Evolutionary conservation across 495 filamentous ascomycete genomes (phyloP).

Genomic region (Aspergillus affinis): DNA sequence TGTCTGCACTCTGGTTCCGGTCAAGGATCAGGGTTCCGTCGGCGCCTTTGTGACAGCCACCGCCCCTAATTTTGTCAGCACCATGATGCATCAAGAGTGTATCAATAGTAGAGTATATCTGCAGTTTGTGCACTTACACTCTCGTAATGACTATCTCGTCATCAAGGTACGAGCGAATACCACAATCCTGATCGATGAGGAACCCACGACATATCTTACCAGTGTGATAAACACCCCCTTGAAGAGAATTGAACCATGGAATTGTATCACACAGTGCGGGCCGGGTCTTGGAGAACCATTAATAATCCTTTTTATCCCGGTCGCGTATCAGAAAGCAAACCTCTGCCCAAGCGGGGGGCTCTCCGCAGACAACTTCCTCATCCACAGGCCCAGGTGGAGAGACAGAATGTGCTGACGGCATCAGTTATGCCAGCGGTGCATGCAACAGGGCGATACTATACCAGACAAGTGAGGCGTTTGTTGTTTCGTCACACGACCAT

Average conservation of each 20-base stretch:
- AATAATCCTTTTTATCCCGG: constrained; percentile 7
- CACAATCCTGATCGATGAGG: constrained; percentile 60
- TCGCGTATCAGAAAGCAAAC: constrained; percentile 19
- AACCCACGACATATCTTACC: constrained; percentile 53
- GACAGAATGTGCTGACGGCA: not conserved
- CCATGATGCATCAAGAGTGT: not conserved
- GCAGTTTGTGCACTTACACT: constrained; percentile 48
- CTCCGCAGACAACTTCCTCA: constrained; percentile 26
- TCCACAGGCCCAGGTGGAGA: not conserved
- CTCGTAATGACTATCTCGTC: constrained; percentile 66
- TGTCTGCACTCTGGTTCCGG: constrained; percentile 41
- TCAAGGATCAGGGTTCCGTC: constrained; percentile 42
- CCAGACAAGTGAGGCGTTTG: not conserved
- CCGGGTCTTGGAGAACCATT: constrained; percentile 37
- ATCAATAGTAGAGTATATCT: not conserved
- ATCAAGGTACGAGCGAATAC: constrained; percentile 57
- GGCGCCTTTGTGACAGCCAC: constrained; percentile 37
- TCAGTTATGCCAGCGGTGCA: not conserved
- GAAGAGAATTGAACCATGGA: constrained; percentile 61
- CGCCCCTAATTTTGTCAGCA: constrained; percentile 51
- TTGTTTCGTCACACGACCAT: not conserved
- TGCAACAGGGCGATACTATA: not conserved
- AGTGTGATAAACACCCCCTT: constrained; percentile 57
- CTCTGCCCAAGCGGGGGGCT: constrained; percentile 59
- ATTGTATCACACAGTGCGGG: constrained; percentile 66